Percentiles rank a stretch among this genome's conserved stretches.
Evolutionary conservation across 1,284 basidiomycete species (phyloP).

Genomic region (Microbotryomycetes sp.): DNA sequence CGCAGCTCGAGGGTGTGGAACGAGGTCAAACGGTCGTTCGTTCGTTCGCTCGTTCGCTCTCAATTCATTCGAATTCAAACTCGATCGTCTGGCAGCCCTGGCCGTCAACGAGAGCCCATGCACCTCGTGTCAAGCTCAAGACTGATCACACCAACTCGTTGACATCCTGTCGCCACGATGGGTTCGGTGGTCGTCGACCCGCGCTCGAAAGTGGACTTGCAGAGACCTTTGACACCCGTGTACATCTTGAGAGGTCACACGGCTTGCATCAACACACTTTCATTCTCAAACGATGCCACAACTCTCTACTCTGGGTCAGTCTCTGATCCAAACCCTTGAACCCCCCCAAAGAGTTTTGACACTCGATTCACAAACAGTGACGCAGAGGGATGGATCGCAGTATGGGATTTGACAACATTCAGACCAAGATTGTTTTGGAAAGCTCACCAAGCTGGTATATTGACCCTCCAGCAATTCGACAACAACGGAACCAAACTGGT

Average conservation of each 20-base stretch:
- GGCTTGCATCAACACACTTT: slow-evolving; percentile 22
- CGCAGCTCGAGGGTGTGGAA: no score
- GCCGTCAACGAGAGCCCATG: no score
- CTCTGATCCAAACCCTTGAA: no score
- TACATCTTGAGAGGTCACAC: slow-evolving; percentile 33
- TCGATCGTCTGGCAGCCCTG: no score
- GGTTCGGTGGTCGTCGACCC: no score
- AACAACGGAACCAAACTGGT: slow-evolving; percentile 13
- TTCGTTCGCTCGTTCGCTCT: no score
- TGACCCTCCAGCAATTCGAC: slow-evolving; percentile 15
- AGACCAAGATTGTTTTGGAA: slow-evolving; percentile 22
- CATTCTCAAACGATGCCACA: slow-evolving; percentile 8
- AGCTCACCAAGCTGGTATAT: slow-evolving; percentile 31
- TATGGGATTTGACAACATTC: slow-evolving; percentile 31
- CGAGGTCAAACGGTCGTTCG: no score
- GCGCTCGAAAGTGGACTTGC: no score
- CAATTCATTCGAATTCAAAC: no score
- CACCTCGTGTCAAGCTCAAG: no score
- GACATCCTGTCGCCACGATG: no score
- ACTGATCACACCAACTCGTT: no score
- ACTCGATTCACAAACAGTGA: slow-evolving; percentile 16
- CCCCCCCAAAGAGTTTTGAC: not conserved
- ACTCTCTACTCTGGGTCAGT: slow-evolving; percentile 24
- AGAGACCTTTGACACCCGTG: slow-evolving; percentile 6
- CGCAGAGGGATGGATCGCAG: slow-evolving; percentile 28